Evolutionary conservation across 106 monocot genomes (phyloP), one percentile per base, ranked within the genome.

Genomic region (Hemerocallis citrina): DNA sequence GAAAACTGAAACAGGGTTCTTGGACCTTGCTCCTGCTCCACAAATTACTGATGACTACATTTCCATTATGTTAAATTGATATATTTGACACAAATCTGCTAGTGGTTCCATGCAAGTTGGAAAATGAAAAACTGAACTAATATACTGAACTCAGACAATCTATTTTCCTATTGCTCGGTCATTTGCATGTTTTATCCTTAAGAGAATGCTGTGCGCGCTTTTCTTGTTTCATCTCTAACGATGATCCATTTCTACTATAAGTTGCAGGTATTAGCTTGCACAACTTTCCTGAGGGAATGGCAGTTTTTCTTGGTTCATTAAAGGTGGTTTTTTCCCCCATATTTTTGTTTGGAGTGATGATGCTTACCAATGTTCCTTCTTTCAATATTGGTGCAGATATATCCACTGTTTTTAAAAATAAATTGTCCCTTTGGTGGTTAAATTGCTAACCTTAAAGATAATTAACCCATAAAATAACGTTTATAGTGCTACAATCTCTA

Each of bases 281-380:
- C 65, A 99, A 99, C 62, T 92, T 99, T 74, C 98, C 98, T 3
- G 87, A 99, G 61, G 98, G 98, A 77, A 92, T 99, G 92, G 98
- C 98, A 24, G 98, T 99, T 8, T 99, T 92, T 73, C 88, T 99
- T 71, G 98, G 92, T 65, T 99, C 98, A 59, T 66, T 99, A 10
- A 99, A 92, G 98, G 98, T 99, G 72, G 15, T 11, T 51, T 21
- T 24, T 42, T 25, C 35, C 8, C 1, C 25, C 23, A 50, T 4
- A 1, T 50, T 25, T 50, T 9, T 25, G 3, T 50, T 50, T 50
- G 49, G 1, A 23, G 24, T 66, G 15, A 16, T 43, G 0, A 3
- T 1, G 25, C 2, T 13, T 37, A 38, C 35, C 24, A 34, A n/a
- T 15, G 35, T 24, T 0, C 21, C 1, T 23, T 16, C 34, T 32